Evolutionary conservation across 2,329 filamentous ascomycete species (phyloP), one percentile per base, ranked within the genome.

Genomic region (Coleophoma eucalyptorum): DNA sequence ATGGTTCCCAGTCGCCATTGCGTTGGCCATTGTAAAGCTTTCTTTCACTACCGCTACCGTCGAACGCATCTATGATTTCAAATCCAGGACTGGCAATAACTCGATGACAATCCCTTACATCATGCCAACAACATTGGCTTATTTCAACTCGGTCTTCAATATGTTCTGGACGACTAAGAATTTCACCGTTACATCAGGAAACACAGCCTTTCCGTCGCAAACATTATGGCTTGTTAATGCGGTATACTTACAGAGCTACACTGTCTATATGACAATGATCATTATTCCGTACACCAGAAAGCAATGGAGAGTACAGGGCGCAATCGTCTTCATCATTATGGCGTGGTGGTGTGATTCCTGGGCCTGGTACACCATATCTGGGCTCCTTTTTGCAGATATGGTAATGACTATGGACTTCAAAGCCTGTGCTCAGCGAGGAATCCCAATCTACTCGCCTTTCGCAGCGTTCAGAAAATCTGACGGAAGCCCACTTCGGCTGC

Each of bases 301-400:
- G 12, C 41, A 45, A 37, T 58, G 58, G 56, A 49, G 58, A n/a
- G 49, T 56, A 10, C 46, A 56, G 35, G 53, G 42, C 12, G 20
- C 45, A 0, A 38, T 53, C 11, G 76, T 2, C 47, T 42, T 47
- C 61, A 66, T 74, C 49, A 40, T 70, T 31, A 68, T 70, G 3
- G 72, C 72, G 1, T 76, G 69, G 64, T 75, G 73, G 73, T 69
- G 73, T 5, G 69, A 74, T 55, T 69, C 65, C 10, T 75, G 72
- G 69, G 72, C 72, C 0, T 75, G 71, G 72, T 75, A 71, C 53
- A 68, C 69, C 15, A 65, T 74, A 38, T 68, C 69, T 1, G 71
- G 69, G 5, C 63, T 75, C 0, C 62, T 65, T 6, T 56, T 75
- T 21, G 66, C 69, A 5, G 73, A 75, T 49, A 62, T 67, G 15